Evolutionary conservation across 768 basidiomycete genomes (phyloP).

Genomic region (Suillus spraguei): DNA sequence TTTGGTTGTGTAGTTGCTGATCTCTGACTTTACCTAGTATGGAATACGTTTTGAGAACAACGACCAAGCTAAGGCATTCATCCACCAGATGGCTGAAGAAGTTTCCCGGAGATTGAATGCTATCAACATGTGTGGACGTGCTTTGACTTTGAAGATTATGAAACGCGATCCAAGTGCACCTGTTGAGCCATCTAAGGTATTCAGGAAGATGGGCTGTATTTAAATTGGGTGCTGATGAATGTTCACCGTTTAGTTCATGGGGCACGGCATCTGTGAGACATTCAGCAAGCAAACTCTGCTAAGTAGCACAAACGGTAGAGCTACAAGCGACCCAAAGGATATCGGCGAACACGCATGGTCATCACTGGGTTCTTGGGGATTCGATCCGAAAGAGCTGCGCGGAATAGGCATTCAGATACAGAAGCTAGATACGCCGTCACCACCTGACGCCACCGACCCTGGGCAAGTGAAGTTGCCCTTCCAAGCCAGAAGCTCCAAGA

Average conservation of each 20-base stretch:
- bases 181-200: conserved; percentile 86
- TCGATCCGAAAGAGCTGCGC: conserved; percentile 86
- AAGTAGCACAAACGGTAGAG: conserved; percentile 57
- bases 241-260: conserved; percentile 66
- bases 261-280: conserved; percentile 83
- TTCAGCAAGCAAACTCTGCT: conserved; percentile 77
- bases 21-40: conserved; percentile 56
- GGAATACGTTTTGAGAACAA: conserved; percentile 90
- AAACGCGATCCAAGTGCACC: conserved; percentile 85
- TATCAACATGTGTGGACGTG: conserved; percentile 68
- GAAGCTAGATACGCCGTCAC: conserved; percentile 69
- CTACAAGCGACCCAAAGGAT: conserved; percentile 71
- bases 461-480: conserved; percentile 72
- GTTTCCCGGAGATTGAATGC: conserved; percentile 72
- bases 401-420: conserved; percentile 91
- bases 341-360: conserved; percentile 81
- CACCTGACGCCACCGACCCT: conserved; percentile 32
- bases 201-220: conserved; percentile 14
- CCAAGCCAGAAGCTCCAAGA: conserved; percentile 23
- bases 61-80: conserved; percentile 79
- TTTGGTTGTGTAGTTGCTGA: not conserved
- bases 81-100: conserved; percentile 76
- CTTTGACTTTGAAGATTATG: conserved; percentile 87
- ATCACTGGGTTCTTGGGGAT: conserved; percentile 68
- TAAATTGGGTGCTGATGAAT: conserved; percentile 9